Evolutionary conservation across 306 rosid genomes (phyloP), one percentile per base, ranked within the genome.

Genomic region (Pachyrhizus erosus): DNA sequence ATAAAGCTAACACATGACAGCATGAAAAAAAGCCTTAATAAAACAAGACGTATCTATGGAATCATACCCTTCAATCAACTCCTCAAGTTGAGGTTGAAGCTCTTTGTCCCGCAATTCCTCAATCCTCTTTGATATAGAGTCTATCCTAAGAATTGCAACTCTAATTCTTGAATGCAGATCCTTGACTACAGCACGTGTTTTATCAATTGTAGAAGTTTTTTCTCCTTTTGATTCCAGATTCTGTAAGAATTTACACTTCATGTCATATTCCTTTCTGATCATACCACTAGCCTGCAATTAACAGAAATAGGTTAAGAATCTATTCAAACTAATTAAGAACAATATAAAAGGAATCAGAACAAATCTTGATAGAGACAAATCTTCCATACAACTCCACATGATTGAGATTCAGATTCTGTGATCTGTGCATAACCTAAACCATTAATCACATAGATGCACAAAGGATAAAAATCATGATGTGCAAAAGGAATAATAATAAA

Each of bases 41-140:
- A 64, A 33, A 54, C 73, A 82, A 26, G 64, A 73, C 39, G 58
- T 69, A 76, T 58, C 75, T 55, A 81, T 55, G 82, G 67, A 80
- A 52, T 73, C 90, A 52, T 90, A 93, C 99, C 96, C 99, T 68
- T 86, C 92, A 82, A 95, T 88, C 81, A 95, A 88, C 88, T 95
- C 99, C 86, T 91, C 96, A 20, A 95, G 97, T 83, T 95, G 99
- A 51, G 99, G 99, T 82, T 90, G 96, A 83, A 95, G 99, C 86
- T 95, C 99, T 77, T 37, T 89, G 89, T 95, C 99, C 76, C 98
- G 89, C 82, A 95, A 82, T 42, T 95, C 94, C 85, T 95, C 97
- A 17, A 95, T 93, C 86, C 93, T 93, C 88, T 88, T 91, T 27
- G 99, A 95, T 84, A 95, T 91, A 81, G 99, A 91, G 46, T 93